Conservation (phyloP, 345 rosid species). For the Zanthoxylum bungeanum region DNA sequence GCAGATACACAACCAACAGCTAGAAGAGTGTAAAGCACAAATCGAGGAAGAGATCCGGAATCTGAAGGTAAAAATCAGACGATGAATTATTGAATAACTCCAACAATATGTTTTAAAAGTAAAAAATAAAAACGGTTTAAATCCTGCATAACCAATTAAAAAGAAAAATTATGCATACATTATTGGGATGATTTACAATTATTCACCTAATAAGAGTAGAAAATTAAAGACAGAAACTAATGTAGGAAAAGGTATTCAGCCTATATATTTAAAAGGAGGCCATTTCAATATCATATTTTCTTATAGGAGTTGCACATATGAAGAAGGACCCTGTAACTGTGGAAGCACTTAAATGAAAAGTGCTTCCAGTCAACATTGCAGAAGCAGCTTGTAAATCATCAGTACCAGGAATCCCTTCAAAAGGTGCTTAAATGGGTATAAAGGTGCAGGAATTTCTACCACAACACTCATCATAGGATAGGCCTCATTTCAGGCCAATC, state of each 20-base stretch:
- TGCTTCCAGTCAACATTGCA: not conserved
- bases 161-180: not conserved
- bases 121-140: too few relatives aligned
- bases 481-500: slow-evolving; percentile 16
- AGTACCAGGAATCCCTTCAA: not conserved
- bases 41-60: too few relatives aligned
- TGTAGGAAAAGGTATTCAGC: too few relatives aligned
- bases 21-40: too few relatives aligned
- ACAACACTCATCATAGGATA: slow-evolving; percentile 11
- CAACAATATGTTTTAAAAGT: too few relatives aligned
- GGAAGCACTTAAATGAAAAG: not conserved
- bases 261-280: not conserved
- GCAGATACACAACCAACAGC: too few relatives aligned
- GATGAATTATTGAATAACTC: too few relatives aligned
- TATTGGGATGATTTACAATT: not conserved
- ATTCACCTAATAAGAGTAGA: too few relatives aligned
- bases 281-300: slow-evolving; percentile 26
- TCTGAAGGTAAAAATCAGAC: too few relatives aligned
- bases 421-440: slow-evolving; percentile 13
- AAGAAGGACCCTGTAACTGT: not conserved
- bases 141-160: too few relatives aligned
- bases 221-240: too few relatives aligned
- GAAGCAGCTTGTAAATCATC: not conserved
- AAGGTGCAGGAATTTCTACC: slow-evolving; percentile 8
- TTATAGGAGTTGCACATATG: slow-evolving; percentile 10